Evolutionary conservation across 192 early-diverging fungal species (phyloP), one percentile per base, ranked within the genome.

Genomic region (Coemansia sp.): DNA sequence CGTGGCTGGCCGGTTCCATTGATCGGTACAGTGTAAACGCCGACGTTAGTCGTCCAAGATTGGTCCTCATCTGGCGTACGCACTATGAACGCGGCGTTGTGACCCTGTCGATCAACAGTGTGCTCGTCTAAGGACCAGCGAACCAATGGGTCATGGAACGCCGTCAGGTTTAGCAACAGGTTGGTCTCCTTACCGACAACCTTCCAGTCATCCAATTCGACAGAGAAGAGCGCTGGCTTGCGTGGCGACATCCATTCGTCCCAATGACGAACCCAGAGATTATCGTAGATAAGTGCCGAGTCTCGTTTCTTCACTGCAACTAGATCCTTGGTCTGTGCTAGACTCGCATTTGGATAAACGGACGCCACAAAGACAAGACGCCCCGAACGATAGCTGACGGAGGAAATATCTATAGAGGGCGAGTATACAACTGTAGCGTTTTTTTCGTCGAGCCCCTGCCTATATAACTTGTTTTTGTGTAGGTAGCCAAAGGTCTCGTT

Each of bases 181-280:
- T 73, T 78, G 30, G 55, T 66, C 38, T 73, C 70, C 6, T 40
- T 43, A 9, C 50, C 60, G 8, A 53, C 62, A 16, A 42, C 42
- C 50, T 63, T 60, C 19, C 10, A 44, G 11, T 55, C 43, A 17
- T 40, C 63, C 46, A 60, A 13, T 1, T 59, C 14, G 5, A 58
- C 63, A 2, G 70, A 23, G 42, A 74, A 76, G 44, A 82, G 57
- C 6, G 64, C 60, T 5, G 70, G 64, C 33, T 71, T 68, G 68
- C 86, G 83, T 28, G 80, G 63, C 14, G 81, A 66, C 42, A 85
- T 80, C 70, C 85, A 90, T 8, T 76, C 72, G 66, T 92, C 89
- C 90, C 91, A 92, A 63, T 94, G 92, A 43, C 91, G 80, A 33
- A 90, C 86, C 87, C 89, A 91, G 50, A 94, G 70, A 13, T 87